Conservation (phyloP, 768 basidiomycete species). For the Lenzites betulinus region DNA sequence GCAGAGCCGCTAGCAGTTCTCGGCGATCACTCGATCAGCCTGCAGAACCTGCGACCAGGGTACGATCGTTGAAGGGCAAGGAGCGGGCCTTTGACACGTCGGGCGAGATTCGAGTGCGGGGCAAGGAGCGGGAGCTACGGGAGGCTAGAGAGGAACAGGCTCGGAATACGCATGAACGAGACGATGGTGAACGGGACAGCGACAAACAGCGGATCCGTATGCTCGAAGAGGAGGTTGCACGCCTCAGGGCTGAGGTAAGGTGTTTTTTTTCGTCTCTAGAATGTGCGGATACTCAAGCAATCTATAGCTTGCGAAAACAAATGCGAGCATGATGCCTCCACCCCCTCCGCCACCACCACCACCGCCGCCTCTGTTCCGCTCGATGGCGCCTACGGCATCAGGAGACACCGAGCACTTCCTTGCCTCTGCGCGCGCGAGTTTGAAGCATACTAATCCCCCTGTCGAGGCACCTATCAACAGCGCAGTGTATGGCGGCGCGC, state of each 20-base stretch:
- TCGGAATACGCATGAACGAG: conserved; percentile 41
- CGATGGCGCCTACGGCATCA: conserved; percentile 15
- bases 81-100: conserved; percentile 41
- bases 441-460: conserved; percentile 58
- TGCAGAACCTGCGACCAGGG: background rate
- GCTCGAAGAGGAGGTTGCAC: conserved; percentile 66
- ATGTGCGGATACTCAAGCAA: no score
- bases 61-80: conserved; percentile 33
- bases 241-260: conserved; percentile 55
- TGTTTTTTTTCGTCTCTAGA: background rate
- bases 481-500: conserved; percentile 29
- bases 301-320: conserved; percentile 9
- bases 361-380: conserved; percentile 30
- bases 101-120: conserved; percentile 49
- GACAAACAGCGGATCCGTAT: conserved; percentile 66
- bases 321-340: conserved; percentile 39
- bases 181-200: conserved; percentile 46
- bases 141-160: conserved; percentile 54
- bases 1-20: background rate
- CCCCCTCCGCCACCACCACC: conserved; percentile 43
- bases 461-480: conserved; percentile 69
- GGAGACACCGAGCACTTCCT: conserved; percentile 45
- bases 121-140: conserved; percentile 63
- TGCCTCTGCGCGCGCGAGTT: conserved; percentile 60
- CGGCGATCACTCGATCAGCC: conserved; percentile 12